Conservation (phyloP, 257 asterid genomes). For the Scutellaria minor region DNA sequence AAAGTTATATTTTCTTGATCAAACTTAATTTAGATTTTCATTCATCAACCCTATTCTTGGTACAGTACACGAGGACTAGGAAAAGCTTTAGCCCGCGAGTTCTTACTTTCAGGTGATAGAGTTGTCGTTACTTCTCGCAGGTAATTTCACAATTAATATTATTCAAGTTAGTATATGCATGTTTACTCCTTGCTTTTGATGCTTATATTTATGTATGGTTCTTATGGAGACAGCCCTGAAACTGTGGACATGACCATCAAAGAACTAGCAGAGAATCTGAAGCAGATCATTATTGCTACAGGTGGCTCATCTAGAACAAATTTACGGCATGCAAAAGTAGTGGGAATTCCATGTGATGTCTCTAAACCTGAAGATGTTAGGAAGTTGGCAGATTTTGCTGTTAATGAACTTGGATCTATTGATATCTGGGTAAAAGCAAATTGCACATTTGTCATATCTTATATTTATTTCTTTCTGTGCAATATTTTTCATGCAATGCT, state of each 20-base stretch:
- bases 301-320: slow-evolving; percentile 51
- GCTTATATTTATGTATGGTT: slow-evolving; percentile 36
- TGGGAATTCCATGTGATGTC: slow-evolving; percentile 89
- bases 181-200: slow-evolving; percentile 2
- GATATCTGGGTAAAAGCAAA: slow-evolving; percentile 80
- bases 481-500: background rate
- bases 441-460: slow-evolving; percentile 8
- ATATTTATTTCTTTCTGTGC: background rate
- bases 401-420: slow-evolving; percentile 69
- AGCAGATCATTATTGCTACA: slow-evolving; percentile 54
- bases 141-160: slow-evolving; percentile 46
- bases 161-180: slow-evolving; percentile 29
- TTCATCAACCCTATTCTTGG: slow-evolving; percentile 37
- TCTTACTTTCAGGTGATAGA: slow-evolving; percentile 94
- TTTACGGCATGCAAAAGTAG: slow-evolving; percentile 70
- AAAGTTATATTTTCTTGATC: background rate
- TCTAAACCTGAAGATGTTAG: slow-evolving; percentile 85
- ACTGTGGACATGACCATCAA: slow-evolving; percentile 72
- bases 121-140: slow-evolving; percentile 88
- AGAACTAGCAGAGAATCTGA: slow-evolving; percentile 80
- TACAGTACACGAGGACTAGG: slow-evolving; percentile 97
- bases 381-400: slow-evolving; percentile 71
- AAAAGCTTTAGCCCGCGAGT: slow-evolving; percentile 97
- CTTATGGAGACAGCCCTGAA: slow-evolving; percentile 68
- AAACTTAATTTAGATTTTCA: slow-evolving; percentile 17